These are phyloP conservation scores for Leucogyrophana mollusca DNA, from an alignment of 768 basidiomycete genomes.

Conservation along the genomic window DNA sequence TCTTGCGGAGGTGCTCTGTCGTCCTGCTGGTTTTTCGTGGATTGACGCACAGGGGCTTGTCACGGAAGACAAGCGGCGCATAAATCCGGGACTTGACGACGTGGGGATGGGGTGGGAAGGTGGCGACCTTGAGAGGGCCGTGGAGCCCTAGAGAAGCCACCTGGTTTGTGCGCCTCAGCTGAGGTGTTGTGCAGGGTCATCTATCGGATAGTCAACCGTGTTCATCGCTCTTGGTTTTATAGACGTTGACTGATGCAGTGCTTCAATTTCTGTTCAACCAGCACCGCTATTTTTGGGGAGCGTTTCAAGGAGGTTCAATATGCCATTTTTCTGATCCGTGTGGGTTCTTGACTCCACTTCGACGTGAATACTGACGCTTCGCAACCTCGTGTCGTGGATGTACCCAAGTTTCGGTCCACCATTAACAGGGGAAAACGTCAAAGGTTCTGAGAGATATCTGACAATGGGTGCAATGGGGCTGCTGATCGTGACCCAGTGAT, in stretches of 20 bases:
- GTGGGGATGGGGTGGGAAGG: slow-evolving; percentile 24
- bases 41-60: slow-evolving; percentile 57
- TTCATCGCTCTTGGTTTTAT: no score
- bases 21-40: slow-evolving; percentile 82
- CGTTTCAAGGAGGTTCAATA: no score
- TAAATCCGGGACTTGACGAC: slow-evolving; percentile 65
- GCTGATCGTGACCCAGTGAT: no score
- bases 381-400: neutral
- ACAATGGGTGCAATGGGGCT: no score
- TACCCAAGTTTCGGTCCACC: no score
- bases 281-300: no score
- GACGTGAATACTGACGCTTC: neutral
- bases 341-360: neutral
- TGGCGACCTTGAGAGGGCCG: slow-evolving; percentile 16
- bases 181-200: no score
- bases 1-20: slow-evolving; percentile 71
- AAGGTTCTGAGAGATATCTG: no score
- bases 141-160: neutral
- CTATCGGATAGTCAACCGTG: no score
- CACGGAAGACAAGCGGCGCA: slow-evolving; percentile 68
- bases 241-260: no score
- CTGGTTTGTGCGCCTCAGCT: neutral
- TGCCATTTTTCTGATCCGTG: neutral
- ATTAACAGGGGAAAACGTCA: no score
- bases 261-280: no score